phyloP scores from a whole-genome alignment of 495 filamentous ascomycete species.

The Endocarpon pusillum region DNA sequence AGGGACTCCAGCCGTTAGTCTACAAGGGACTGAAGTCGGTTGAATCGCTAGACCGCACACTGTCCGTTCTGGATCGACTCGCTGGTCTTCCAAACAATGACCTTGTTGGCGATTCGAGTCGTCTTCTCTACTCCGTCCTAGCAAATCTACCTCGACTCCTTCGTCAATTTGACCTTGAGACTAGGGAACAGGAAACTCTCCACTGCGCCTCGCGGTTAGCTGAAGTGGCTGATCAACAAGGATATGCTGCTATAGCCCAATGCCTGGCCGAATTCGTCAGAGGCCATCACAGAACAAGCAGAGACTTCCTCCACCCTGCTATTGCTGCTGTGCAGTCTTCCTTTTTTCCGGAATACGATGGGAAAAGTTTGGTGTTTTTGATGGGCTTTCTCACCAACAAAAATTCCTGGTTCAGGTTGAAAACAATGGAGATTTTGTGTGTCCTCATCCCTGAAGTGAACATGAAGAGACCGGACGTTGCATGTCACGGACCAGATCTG shows the following conservation, averaged over 20 bases:
- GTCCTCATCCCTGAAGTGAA: constrained; percentile 80
- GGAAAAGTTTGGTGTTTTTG: constrained; percentile 69
- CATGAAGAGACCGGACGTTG: constrained; percentile 81
- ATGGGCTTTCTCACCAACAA: constrained; percentile 85
- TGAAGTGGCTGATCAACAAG: not conserved
- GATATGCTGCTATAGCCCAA: constrained; percentile 16
- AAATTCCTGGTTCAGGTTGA: constrained; percentile 72
- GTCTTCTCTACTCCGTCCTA: constrained; percentile 67
- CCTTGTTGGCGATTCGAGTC: constrained; percentile 63
- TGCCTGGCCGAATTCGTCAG: constrained; percentile 53
- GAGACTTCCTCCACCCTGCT: constrained; percentile 62
- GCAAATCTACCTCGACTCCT: constrained; percentile 86
- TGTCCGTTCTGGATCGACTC: constrained; percentile 62
- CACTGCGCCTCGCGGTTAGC: constrained; percentile 15
- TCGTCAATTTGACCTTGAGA: constrained; percentile 53
- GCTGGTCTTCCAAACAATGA: constrained; percentile 62
- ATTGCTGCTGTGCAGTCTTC: constrained; percentile 58
- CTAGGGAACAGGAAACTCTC: constrained; percentile 54
- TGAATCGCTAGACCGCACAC: constrained; percentile 52
- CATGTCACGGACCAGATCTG: constrained; percentile 80
- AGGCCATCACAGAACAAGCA: constrained; percentile 46
- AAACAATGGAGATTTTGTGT: constrained; percentile 79
- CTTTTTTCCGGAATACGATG: constrained; percentile 73
- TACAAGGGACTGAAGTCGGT: constrained; percentile 91
- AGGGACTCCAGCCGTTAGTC: constrained; percentile 68